Percentiles rank a stretch among this genome's conserved stretches.
phyloP scores from a whole-genome alignment of 1,284 basidiomycete genomes.

The Austropuccinia psidii region DNA sequence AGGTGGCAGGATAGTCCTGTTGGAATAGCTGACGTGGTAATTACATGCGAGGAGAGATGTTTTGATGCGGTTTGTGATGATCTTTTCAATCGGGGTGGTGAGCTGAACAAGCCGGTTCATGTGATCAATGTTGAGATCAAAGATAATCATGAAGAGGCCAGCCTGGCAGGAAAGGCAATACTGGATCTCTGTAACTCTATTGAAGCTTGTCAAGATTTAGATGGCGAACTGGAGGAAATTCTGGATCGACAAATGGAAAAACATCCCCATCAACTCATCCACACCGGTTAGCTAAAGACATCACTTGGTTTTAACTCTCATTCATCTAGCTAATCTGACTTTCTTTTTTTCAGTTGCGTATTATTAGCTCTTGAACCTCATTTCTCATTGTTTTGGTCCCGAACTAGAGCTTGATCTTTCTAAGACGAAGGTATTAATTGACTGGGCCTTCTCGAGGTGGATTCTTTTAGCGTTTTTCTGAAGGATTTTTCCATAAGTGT shows the following conservation, averaged over 20 bases:
- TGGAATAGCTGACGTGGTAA: constrained; percentile 83
- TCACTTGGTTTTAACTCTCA: background rate
- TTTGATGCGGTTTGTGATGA: constrained; percentile 99
- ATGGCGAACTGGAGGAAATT: constrained; percentile 82
- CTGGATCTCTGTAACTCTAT: constrained; percentile 73
- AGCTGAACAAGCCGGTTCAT: constrained; percentile 87
- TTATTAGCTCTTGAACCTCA: too few species aligned
- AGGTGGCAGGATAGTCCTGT: constrained; percentile 82
- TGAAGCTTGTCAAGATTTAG: constrained; percentile 73
- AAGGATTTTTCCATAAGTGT: too few species aligned
- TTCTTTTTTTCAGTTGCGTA: background rate
- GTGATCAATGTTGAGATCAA: constrained; percentile 98
- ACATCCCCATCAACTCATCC: constrained; percentile 84
- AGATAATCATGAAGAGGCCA: constrained; percentile 97
- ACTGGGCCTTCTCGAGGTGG: too few species aligned
- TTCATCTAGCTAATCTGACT: background rate
- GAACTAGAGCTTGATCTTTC: too few species aligned
- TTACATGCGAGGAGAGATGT: constrained; percentile 98
- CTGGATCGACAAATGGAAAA: constrained; percentile 72
- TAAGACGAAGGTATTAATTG: background rate
- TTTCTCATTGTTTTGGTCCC: too few species aligned
- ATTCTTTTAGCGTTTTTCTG: too few species aligned
- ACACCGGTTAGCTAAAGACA: constrained; percentile 55
- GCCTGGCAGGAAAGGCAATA: constrained; percentile 89
- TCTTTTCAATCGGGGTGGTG: constrained; percentile 75